These are phyloP conservation scores for Coemansia sp. DNA, from an alignment of 192 early-diverging fungal genomes.

Conservation along the genomic window DNA sequence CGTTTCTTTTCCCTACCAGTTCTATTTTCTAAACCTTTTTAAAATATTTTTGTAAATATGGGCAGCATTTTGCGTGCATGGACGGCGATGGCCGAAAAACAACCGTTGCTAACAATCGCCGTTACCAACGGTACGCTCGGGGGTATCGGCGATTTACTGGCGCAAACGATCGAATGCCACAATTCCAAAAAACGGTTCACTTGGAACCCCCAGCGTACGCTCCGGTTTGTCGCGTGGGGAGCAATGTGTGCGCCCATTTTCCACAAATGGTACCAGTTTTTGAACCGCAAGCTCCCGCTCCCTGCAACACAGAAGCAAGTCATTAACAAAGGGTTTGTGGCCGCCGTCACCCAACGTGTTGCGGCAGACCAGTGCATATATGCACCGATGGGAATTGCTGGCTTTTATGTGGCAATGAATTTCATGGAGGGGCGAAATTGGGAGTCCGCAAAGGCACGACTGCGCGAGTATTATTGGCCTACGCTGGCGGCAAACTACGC, in stretches of 20 bases:
- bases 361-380: constrained; percentile 63
- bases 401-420: constrained; percentile 67
- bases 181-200: constrained; percentile 21
- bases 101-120: constrained; percentile 66
- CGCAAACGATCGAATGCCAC: constrained; percentile 57
- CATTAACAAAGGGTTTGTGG: neutral
- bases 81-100: constrained; percentile 46
- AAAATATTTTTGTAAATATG: constrained; percentile 5
- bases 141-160: constrained; percentile 62
- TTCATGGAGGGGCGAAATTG: constrained; percentile 57
- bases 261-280: constrained; percentile 66
- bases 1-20: neutral
- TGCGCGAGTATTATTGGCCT: constrained; percentile 59
- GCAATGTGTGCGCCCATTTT: constrained; percentile 67
- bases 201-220: constrained; percentile 49
- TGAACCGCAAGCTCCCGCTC: constrained; percentile 66
- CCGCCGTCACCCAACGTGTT: constrained; percentile 56
- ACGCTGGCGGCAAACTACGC: constrained; percentile 70
- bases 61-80: constrained; percentile 31
- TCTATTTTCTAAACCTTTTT: neutral
- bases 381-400: constrained; percentile 66
- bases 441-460: constrained; percentile 58
- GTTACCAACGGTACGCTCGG: constrained; percentile 67
- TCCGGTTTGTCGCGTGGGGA: constrained; percentile 68
- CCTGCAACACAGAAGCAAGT: neutral